Base-by-base conservation (phyloP, 1,139 yeast genomes). In the Sugiyamaella castrensis region DNA sequence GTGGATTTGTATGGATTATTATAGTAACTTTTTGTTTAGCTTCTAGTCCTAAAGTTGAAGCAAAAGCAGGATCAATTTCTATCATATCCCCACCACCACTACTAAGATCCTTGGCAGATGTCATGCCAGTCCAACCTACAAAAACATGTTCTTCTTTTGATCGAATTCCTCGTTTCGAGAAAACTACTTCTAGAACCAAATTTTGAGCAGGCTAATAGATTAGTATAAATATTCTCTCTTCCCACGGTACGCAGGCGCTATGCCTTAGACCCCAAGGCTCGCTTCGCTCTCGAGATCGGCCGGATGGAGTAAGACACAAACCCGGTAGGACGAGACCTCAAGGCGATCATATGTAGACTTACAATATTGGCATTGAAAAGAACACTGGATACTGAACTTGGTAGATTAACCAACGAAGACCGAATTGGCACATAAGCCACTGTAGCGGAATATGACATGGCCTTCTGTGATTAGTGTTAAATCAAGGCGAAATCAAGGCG, bases 41-140 rank as follows among this genome's bases (percentile, higher is more conserved):
- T 4, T 57, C 52, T 9, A 87, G 58, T 1, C 72, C 73, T 8
- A 77, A 55, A 2, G 67, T 54, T 33, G 59, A 53, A 26, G 82
- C 82, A 71, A 81, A 65, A 54, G 76, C 60, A 0, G 85, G 80
- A 59, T 82, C 87, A 7, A 83, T 68, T 56, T 80, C 84, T 2
- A 82, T 44, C 13, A 46, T 40, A 24, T 54, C 53, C 8, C 49
- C 53, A 67, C 72, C 2, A 73, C 73, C 56, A 35, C 72, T 76
- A 11, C 74, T 54, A 7, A 69, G 56, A 2, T 57, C 57, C 12
- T 66, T 68, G n/a, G 57, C 62, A 1, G 71, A 64, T 31, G 75
- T 70, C 76, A 75, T 74, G n/a, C 95, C 95, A 29, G 87, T 78
- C 96, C 96, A 88, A 0, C 95, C 95, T n/a, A 80, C 75, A 57